Evolutionary conservation across 257 asterid species (phyloP), one percentile per base, ranked within the genome.

Genomic region (Schizonepeta tenuifolia): DNA sequence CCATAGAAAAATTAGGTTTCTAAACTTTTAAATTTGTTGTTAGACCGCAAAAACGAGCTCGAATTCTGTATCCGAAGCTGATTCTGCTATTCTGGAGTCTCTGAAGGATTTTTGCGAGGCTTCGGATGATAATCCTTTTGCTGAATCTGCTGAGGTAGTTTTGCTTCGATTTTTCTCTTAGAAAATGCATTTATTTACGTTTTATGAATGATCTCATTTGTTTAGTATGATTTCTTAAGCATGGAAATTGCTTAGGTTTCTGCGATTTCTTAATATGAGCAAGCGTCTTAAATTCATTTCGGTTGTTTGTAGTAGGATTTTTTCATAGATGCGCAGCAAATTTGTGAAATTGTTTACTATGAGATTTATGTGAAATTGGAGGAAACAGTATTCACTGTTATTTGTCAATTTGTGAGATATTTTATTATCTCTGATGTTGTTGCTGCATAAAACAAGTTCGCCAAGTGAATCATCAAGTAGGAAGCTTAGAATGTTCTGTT

Each of bases 111-210:
- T 76, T 63, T 20, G 78, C 1, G 83, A 83, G 73, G 80, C 57
- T 50, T 64, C 61, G 6, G 89, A 68, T 70, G 80, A 63, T 24
- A 63, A 69, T 81, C 83, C 21, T 8, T 43, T 74, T 38, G 47
- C 6, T 33, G 86, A 82, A 75, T 74, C 81, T 6, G 59, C 73
- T 24, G 88, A 84, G 87, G 90, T 87, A 75, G 44, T 65, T 74
- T 67, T 50, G 54, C 53, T 61, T 53, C 21, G 55, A 65, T 57
- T 53, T 70, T 46, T 41, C 6, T 41, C 20, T 9, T 71, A 22
- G 56, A 33, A 57, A 38, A 65, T 21, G 4, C 28, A 9, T 4
- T 35, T 24, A 6, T 7, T n/a, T n/a, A n/a, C n/a, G n/a, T 67
- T 21, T 53, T 53, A 9, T 68, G 26, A 74, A 41, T 24, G 18